Evolutionary conservation across 306 rosid genomes (phyloP).

Genomic region (Luffa acutangula): DNA sequence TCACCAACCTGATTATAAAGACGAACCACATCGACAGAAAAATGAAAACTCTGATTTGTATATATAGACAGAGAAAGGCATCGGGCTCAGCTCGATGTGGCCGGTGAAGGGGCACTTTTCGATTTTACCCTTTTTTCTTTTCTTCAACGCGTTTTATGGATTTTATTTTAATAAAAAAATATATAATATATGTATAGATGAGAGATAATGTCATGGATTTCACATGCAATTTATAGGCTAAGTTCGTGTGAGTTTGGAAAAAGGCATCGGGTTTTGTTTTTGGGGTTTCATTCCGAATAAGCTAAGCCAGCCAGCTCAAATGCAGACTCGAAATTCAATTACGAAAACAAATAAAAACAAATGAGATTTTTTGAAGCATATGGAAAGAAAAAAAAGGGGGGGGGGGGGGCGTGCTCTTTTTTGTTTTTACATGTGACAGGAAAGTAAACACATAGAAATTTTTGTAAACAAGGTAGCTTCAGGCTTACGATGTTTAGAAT

Average conservation of each 20-base stretch:
- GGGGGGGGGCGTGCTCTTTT: background rate
- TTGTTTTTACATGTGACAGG: background rate
- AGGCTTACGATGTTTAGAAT: background rate
- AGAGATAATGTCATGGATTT: background rate
- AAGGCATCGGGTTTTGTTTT: background rate
- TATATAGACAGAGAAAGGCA: background rate
- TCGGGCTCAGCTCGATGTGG: background rate
- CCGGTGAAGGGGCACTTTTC: conserved; percentile 5
- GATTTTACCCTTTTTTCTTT: background rate
- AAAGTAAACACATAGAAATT: background rate
- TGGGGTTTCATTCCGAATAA: background rate
- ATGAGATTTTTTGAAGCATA: background rate
- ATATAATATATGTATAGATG: background rate
- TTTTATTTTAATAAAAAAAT: too few relatives aligned
- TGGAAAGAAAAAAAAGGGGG: background rate
- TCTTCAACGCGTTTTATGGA: background rate
- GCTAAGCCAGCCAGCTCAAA: background rate
- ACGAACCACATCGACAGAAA: background rate
- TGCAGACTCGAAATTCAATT: background rate
- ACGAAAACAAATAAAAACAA: background rate
- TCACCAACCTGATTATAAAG: background rate
- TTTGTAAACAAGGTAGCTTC: background rate
- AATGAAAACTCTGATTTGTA: background rate
- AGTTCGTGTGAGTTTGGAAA: background rate
- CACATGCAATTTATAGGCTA: background rate